phyloP scores from a whole-genome alignment of 2,329 filamentous ascomycete species.

The Colletotrichum karsti region DNA sequence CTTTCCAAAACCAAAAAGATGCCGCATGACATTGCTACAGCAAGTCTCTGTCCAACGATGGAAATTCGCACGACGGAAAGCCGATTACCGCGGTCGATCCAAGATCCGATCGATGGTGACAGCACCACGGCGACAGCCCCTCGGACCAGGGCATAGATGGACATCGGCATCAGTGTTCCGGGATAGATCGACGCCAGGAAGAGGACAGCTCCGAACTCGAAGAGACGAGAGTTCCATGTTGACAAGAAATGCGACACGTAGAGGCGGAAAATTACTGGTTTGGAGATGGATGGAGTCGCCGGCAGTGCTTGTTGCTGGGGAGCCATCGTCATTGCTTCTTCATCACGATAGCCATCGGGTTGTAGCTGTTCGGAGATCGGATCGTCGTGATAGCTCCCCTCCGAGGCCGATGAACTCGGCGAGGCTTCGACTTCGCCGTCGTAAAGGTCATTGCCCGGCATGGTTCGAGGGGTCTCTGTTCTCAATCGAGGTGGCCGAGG shows the following conservation, averaged over 20 bases:
- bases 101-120: conserved; percentile 64
- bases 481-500: background rate
- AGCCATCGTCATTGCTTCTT: background rate
- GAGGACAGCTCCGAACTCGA: conserved; percentile 70
- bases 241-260: conserved; percentile 70
- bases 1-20: conserved; percentile 49
- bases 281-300: background rate
- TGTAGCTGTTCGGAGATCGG: background rate
- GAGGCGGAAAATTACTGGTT: conserved; percentile 36
- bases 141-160: conserved; percentile 73
- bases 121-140: conserved; percentile 65
- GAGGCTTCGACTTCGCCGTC: background rate
- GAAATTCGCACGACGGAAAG: conserved; percentile 59
- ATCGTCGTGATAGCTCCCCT: background rate
- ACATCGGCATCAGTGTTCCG: conserved; percentile 70
- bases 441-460: background rate
- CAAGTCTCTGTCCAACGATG: conserved; percentile 53
- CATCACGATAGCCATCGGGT: background rate
- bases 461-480: background rate
- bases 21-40: conserved; percentile 56
- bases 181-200: conserved; percentile 65
- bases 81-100: conserved; percentile 65
- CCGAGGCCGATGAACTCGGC: background rate
- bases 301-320: background rate
- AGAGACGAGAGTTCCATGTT: conserved; percentile 71